Percentiles rank a stretch among this genome's conserved stretches.
These are phyloP conservation scores for Mycena vitilis DNA, from an alignment of 768 basidiomycete species.

Conservation along the genomic window DNA sequence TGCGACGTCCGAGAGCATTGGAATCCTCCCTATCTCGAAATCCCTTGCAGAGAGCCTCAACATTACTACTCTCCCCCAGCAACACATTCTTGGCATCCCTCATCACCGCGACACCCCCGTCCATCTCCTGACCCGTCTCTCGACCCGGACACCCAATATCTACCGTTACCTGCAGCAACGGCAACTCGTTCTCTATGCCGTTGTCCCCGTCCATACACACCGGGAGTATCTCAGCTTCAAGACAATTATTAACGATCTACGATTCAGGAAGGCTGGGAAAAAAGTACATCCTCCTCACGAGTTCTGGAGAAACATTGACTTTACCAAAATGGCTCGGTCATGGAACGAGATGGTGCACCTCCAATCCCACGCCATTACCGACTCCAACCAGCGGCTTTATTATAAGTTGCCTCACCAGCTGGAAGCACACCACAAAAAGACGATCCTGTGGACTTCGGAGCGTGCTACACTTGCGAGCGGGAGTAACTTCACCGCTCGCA, in stretches of 20 bases:
- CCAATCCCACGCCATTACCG: neutral
- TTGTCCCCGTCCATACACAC: conserved; percentile 11
- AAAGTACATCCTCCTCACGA: neutral
- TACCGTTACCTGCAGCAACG: conserved; percentile 10
- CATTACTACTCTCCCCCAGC: conserved; percentile 7
- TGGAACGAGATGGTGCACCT: conserved; percentile 2
- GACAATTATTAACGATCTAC: neutral
- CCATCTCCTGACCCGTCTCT: neutral
- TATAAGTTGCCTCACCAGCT: conserved; percentile 8
- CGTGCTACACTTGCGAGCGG: too few species aligned
- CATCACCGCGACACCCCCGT: conserved; percentile 12
- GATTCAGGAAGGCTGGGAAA: neutral
- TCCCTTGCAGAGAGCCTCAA: neutral
- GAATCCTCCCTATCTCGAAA: conserved; percentile 10
- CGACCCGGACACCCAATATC: neutral
- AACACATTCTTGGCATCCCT: neutral
- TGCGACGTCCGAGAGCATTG: conserved; percentile 3
- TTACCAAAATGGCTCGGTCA: neutral
- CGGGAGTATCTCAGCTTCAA: conserved; percentile 10
- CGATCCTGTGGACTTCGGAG: conserved; percentile 11
- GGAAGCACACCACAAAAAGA: conserved; percentile 13
- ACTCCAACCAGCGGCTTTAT: conserved; percentile 6
- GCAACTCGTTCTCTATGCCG: neutral
- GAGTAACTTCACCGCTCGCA: conserved; percentile 4
- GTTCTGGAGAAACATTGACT: conserved; percentile 6